Conservation (phyloP, 495 filamentous ascomycete species). For the Xeromyces bisporus region DNA sequence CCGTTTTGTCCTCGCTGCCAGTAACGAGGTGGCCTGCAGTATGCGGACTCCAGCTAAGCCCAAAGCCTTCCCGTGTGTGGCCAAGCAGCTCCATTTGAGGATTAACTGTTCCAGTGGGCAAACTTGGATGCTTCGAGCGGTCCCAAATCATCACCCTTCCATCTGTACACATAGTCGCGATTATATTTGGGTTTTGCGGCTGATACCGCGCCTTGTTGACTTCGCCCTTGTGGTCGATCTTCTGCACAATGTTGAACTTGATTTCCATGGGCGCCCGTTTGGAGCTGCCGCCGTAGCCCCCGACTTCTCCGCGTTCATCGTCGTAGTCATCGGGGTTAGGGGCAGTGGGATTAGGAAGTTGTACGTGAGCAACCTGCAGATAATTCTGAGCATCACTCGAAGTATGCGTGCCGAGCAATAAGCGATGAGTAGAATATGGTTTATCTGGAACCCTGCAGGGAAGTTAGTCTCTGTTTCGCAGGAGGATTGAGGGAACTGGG, state of each 20-base stretch:
- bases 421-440: constrained; percentile 71
- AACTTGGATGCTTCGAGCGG: constrained; percentile 74
- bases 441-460: constrained; percentile 52
- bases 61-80: constrained; percentile 86
- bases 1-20: constrained; percentile 79
- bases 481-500: not conserved
- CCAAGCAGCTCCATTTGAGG: constrained; percentile 74
- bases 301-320: constrained; percentile 80
- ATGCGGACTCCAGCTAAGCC: constrained; percentile 82
- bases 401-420: constrained; percentile 91
- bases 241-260: constrained; percentile 80
- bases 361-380: constrained; percentile 82
- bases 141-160: constrained; percentile 85
- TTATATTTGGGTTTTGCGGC: constrained; percentile 93
- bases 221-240: constrained; percentile 90
- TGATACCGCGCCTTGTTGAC: constrained; percentile 98
- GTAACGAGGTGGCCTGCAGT: constrained; percentile 67
- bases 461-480: constrained; percentile 4
- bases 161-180: constrained; percentile 84
- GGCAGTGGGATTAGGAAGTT: constrained; percentile 63
- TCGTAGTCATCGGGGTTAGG: constrained; percentile 73
- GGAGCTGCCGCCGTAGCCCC: constrained; percentile 58
- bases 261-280: constrained; percentile 52
- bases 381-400: constrained; percentile 78
- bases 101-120: constrained; percentile 51